Base-by-base conservation (phyloP, 169 alveolate genomes). In the Plasmodium blacklocki region DNA sequence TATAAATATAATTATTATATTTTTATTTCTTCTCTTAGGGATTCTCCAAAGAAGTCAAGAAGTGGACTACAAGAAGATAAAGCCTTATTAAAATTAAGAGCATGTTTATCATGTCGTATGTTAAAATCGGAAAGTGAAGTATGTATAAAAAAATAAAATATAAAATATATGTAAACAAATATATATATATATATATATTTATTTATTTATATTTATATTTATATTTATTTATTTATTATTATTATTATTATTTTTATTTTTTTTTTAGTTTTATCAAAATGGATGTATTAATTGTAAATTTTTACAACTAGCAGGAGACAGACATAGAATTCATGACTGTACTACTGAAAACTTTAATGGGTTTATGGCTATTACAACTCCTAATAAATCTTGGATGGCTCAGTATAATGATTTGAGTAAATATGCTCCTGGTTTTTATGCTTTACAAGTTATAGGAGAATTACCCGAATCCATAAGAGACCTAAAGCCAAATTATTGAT, bases 341-440 rank as follows among this genome's bases (percentile, higher is more conserved):
- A 96, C 98, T 3, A 93, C 96, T n/a, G 88, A 95, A 19, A 95
- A 96, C 60, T 96, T 95, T 68, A 93, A 93, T 14, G 97, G 97
- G 0, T 88, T 96, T 72, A 93, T 96, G 56, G 93, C 98, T 9
- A 88, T 96, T n/a, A 89, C 96, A 64, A 95, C 94, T 29, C 97
- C 98, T 1, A 89, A 71, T 32, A 93, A 93, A 21, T 96, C 98
- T n/a, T 96, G 98, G 98, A 96, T 96, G 62, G 98, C 98, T 14
- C 89, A 94, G 12, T 95, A 94, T 88, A 96, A 96, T 72, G 96
- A 94, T 60, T 91, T 96, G 47, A 88, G 95, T 88, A 72, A 94
- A 23, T 78, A 83, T 15, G 89, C 90, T n/a, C 98, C 98, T 0
- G 98, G 98, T 2, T 96, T 97, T 72, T 96, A 96, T 85, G 98